Base-by-base conservation (phyloP, 805 yeast genomes). In the Lachancea dasiensis region DNA sequence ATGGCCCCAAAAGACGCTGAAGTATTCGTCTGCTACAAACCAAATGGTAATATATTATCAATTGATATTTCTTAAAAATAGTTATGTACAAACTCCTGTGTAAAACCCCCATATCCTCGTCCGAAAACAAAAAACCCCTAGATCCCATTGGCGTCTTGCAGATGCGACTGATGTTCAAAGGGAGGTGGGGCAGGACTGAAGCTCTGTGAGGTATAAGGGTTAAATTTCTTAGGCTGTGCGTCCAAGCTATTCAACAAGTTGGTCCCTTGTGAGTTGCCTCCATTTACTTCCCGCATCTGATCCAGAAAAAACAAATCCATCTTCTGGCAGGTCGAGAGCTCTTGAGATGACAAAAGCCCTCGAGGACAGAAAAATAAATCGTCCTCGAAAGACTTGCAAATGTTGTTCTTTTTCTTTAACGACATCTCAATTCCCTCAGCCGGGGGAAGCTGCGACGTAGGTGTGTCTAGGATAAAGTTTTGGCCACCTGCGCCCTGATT, bases 131-230 rank as follows among this genome's bases (percentile, higher is more conserved):
- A 7, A 10, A 7, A 22, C 10, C 13, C 28, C 26, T 21, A 31
- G 13, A 31, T 22, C 13, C 23, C 27, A 26, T 15, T 24, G 27
- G 30, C 17, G 23, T 20, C 31, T 5, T 29, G 39, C 31, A 30
- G 17, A 21, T 20, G 34, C n/a, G 36, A 20, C 6, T 31, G 36
- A 11, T 26, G 19, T 20, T 37, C 45, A 11, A 37, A 20, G 7
- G 32, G 32, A 19, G 40, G 36, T 14, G 52, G 49, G 34, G 61
- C 56, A 30, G 86, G 85, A 23, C 77, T 73, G 50, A 79, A 79
- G 17, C 77, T 70, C 31, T 73, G 62, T 1, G 84, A 77, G 3
- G 83, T 77, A 53, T 79, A 78, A 4, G 86, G 85, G 54, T 79
- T 79, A 61, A 78, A 79, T 55, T 71, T 77, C 56, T 71, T 77